These are phyloP conservation scores for Hagleromyces aurorensis DNA, from an alignment of 805 yeast genomes.

Conservation along the genomic window DNA sequence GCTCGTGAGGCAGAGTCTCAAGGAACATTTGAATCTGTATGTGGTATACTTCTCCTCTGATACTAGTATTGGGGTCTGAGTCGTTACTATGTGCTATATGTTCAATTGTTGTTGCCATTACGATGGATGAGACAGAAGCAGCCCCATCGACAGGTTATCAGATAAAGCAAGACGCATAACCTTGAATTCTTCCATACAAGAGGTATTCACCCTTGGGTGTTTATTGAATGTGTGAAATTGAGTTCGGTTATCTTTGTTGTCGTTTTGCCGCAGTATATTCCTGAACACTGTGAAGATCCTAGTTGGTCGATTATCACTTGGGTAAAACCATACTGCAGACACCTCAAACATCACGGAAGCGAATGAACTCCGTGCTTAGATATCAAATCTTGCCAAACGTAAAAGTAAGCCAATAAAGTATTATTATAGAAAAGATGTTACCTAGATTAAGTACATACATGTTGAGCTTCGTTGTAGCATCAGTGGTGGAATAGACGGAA, in stretches of 20 bases:
- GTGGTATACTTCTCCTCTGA: conserved; percentile 28
- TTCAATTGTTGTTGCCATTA: conserved; percentile 47
- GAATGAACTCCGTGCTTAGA: background rate
- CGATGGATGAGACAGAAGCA: conserved; percentile 58
- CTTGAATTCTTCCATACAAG: conserved; percentile 31
- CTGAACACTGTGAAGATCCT: conserved; percentile 96
- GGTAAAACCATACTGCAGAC: conserved; percentile 99
- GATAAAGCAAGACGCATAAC: conserved; percentile 47
- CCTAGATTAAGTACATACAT: background rate
- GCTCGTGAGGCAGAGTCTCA: conserved; percentile 56
- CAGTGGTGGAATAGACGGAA: conserved; percentile 97
- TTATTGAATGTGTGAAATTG: conserved; percentile 29
- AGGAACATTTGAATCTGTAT: conserved; percentile 19
- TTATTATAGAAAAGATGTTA: too few relatives aligned
- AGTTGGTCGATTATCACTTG: conserved; percentile 89
- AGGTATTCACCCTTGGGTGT: conserved; percentile 12
- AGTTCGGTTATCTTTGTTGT: conserved; percentile 56
- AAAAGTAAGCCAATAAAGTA: background rate
- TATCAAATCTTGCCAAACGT: background rate
- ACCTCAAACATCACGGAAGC: too few relatives aligned
- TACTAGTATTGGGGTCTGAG: conserved; percentile 26
- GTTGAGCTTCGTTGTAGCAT: conserved; percentile 6
- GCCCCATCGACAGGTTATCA: conserved; percentile 97
- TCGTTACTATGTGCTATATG: conserved; percentile 19
- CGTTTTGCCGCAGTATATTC: conserved; percentile 92